phyloP scores from a whole-genome alignment of 768 basidiomycete genomes.

The Russula compacta region DNA sequence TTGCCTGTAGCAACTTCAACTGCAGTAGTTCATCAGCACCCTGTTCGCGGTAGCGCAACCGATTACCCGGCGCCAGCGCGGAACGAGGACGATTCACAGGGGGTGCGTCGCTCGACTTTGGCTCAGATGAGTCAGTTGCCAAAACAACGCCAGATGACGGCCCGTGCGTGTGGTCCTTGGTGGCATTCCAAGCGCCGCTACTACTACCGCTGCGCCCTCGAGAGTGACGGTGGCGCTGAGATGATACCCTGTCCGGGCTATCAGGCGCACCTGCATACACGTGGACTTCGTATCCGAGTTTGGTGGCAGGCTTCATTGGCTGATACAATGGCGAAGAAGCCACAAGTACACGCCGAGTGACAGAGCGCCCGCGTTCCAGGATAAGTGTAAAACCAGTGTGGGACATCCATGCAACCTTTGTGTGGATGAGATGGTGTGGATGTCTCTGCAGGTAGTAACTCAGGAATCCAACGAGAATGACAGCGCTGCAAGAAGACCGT shows the following conservation, averaged over 20 bases:
- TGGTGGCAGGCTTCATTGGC: slow-evolving; percentile 61
- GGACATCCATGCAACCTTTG: slow-evolving; percentile 47
- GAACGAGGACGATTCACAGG: slow-evolving; percentile 13
- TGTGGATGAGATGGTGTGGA: slow-evolving; percentile 30
- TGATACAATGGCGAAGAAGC: slow-evolving; percentile 82
- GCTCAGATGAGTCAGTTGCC: slow-evolving; percentile 28
- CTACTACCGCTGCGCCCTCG: slow-evolving; percentile 17
- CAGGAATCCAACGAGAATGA: slow-evolving; percentile 77
- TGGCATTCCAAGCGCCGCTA: slow-evolving; percentile 11
- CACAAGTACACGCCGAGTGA: slow-evolving; percentile 66
- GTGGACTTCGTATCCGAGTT: slow-evolving; percentile 66
- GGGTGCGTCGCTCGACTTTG: slow-evolving; percentile 19
- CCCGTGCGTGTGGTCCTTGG: slow-evolving; percentile 22
- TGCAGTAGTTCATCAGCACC: slow-evolving; percentile 94
- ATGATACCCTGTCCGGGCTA: slow-evolving; percentile 43
- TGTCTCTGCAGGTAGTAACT: slow-evolving; percentile 53
- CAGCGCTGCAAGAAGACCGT: slow-evolving; percentile 45
- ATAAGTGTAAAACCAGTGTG: slow-evolving; percentile 71
- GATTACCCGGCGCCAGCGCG: slow-evolving; percentile 23
- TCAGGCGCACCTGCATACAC: slow-evolving; percentile 67
- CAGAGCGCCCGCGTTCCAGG: slow-evolving; percentile 71
- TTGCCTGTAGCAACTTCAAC: slow-evolving; percentile 81
- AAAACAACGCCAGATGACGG: slow-evolving; percentile 19
- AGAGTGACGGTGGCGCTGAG: slow-evolving; percentile 24
- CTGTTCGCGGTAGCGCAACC: slow-evolving; percentile 73